phyloP scores from a whole-genome alignment of 371 early-diverging fungal species.

The Chytridiales sp. region DNA sequence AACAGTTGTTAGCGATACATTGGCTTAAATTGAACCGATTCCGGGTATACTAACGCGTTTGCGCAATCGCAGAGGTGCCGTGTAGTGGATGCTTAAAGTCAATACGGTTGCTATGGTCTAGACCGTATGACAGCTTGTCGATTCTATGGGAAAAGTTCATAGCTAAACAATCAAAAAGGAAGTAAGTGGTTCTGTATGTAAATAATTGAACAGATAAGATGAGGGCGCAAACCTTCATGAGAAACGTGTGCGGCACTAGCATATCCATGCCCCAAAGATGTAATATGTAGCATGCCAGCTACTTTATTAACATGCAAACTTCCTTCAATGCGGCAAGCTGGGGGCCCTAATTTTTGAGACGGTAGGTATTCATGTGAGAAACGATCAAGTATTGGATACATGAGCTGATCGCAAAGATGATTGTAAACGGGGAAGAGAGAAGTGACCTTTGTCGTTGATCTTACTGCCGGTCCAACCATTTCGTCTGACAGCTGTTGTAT shows the following conservation, averaged over 20 bases:
- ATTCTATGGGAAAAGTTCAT: conserved; percentile 93
- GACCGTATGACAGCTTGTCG: conserved; percentile 87
- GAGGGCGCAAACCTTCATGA: conserved; percentile 59
- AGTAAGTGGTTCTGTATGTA: conserved; percentile 1
- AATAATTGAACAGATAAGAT: not conserved
- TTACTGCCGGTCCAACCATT: conserved; percentile 9
- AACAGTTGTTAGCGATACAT: no score
- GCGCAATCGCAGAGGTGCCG: conserved; percentile 67
- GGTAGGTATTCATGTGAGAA: not conserved
- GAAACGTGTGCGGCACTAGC: conserved; percentile 59
- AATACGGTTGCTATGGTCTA: conserved; percentile 73
- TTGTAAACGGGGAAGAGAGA: no score
- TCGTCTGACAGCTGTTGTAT: conserved; percentile 2
- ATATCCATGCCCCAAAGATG: conserved; percentile 87
- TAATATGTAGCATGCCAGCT: conserved; percentile 87
- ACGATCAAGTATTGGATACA: not conserved
- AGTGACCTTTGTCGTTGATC: no score
- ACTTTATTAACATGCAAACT: conserved; percentile 75
- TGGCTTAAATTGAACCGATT: not conserved
- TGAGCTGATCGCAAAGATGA: not conserved
- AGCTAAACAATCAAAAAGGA: conserved; percentile 40
- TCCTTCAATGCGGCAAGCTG: conserved; percentile 77
- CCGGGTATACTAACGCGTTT: conserved; percentile 46
- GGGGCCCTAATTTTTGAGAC: conserved; percentile 13
- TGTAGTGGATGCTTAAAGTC: conserved; percentile 85